Percentiles rank a stretch among this genome's conserved stretches.
Conservation (phyloP, 2,329 filamentous ascomycete species). For the Elsinoe batatas region DNA sequence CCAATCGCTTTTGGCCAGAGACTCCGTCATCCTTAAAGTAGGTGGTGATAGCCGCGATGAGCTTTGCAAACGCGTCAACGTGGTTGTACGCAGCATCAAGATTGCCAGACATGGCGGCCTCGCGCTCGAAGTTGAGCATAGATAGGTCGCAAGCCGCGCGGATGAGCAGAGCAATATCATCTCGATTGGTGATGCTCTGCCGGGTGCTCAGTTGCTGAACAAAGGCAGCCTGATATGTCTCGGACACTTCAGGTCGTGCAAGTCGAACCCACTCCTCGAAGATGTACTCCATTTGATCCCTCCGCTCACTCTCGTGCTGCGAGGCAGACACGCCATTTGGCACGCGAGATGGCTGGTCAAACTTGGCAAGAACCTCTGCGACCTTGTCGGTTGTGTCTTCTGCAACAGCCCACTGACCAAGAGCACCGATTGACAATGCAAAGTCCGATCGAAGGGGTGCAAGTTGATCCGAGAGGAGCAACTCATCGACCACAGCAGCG, state of each 20-base stretch:
- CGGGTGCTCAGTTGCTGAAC: constrained; percentile 72
- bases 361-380: constrained; percentile 59
- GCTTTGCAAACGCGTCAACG: constrained; percentile 71
- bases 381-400: constrained; percentile 57
- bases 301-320: constrained; percentile 45
- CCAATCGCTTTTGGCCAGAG: constrained; percentile 50
- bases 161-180: constrained; percentile 71
- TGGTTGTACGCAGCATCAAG: constrained; percentile 52
- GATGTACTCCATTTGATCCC: constrained; percentile 84
- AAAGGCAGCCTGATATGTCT: constrained; percentile 64
- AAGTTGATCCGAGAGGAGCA: constrained; percentile 67
- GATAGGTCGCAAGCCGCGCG: constrained; percentile 72
- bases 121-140: constrained; percentile 66
- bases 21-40: constrained; percentile 55
- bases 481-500: constrained; percentile 66
- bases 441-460: constrained; percentile 78
- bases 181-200: constrained; percentile 60
- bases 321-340: constrained; percentile 48
- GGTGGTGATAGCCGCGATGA: constrained; percentile 66
- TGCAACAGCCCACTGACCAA: constrained; percentile 71
- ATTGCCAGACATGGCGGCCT: constrained; percentile 50
- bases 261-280: constrained; percentile 93
- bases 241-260: constrained; percentile 64
- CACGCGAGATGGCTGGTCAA: constrained; percentile 49
- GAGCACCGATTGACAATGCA: constrained; percentile 66